These are phyloP conservation scores for Geranium rotundifolium DNA, from an alignment of 345 rosid species.

Conservation along the genomic window DNA sequence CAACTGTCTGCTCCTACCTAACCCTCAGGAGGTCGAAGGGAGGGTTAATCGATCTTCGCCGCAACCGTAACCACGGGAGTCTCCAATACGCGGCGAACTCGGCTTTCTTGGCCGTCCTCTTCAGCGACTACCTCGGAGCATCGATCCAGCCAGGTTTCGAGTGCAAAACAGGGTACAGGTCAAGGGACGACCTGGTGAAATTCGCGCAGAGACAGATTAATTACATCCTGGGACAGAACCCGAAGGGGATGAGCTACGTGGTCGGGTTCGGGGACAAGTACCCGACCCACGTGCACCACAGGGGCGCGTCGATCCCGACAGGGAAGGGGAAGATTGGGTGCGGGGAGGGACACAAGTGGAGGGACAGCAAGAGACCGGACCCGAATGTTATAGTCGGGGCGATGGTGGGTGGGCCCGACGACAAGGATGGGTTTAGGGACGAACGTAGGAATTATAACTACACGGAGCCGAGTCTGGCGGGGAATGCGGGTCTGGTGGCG, in stretches of 20 bases:
- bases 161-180: conserved; percentile 34
- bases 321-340: conserved; percentile 50
- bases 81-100: conserved; percentile 50
- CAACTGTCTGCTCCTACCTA: conserved; percentile 61
- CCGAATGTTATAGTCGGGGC: conserved; percentile 76
- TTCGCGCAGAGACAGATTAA: conserved; percentile 27
- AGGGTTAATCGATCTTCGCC: conserved; percentile 52
- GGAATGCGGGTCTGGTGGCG: conserved; percentile 70
- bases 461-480: conserved; percentile 73
- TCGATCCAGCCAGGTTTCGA: conserved; percentile 41
- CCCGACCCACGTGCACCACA: conserved; percentile 69
- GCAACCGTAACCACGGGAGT: conserved; percentile 27
- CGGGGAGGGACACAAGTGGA: conserved; percentile 59
- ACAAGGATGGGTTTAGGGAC: conserved; percentile 50
- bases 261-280: conserved; percentile 63
- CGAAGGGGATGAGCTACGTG: conserved; percentile 69
- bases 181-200: conserved; percentile 3
- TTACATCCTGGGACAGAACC: conserved; percentile 77
- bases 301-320: conserved; percentile 64
- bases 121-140: conserved; percentile 51
- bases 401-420: conserved; percentile 81
- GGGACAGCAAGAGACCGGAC: conserved; percentile 36
- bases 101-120: conserved; percentile 59
- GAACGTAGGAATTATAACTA: conserved; percentile 39
- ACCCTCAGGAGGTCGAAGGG: conserved; percentile 21